Conservation (phyloP, 768 basidiomycete genomes). For the Suillus subaureus region DNA sequence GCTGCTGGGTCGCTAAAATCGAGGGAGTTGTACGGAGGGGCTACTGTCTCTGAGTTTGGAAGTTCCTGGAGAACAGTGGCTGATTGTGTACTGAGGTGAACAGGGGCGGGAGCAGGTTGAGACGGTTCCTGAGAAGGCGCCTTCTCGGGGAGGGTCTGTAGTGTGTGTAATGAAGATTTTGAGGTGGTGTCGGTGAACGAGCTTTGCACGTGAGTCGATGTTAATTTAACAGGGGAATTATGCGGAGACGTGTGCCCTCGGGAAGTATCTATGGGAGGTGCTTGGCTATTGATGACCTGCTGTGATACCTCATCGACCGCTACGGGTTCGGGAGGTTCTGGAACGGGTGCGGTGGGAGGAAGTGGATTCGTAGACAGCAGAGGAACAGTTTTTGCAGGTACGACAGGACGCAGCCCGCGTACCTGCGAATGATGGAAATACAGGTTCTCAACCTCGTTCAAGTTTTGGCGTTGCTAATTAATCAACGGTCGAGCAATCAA, state of each 20-base stretch:
- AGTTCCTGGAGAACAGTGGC: background rate
- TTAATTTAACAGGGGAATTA: conserved; percentile 6
- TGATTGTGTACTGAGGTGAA: background rate
- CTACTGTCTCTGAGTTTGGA: background rate
- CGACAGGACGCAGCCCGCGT: conserved; percentile 30
- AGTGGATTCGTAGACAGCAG: conserved; percentile 13
- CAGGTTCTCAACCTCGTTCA: conserved; percentile 82
- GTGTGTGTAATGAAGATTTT: background rate
- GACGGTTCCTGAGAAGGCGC: background rate
- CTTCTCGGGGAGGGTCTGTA: background rate
- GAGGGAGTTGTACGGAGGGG: conserved; percentile 11
- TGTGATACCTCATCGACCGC: conserved; percentile 13
- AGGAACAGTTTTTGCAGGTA: conserved; percentile 16
- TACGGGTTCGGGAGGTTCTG: conserved; percentile 1
- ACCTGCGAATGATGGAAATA: conserved; percentile 76
- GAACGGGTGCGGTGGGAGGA: background rate
- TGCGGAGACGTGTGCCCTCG: conserved; percentile 20
- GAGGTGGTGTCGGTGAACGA: background rate
- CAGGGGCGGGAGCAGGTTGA: conserved; percentile 4
- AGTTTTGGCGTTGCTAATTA: conserved; percentile 72
- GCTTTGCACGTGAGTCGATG: background rate
- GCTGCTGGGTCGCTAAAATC: conserved; percentile 28
- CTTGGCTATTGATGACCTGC: conserved; percentile 11
- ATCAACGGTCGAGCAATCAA: background rate
- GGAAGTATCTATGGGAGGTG: conserved; percentile 21